A percentile compares a stretch with the other conserved stretches of the same genome.
These are phyloP conservation scores for Amylocystis lapponica DNA, from an alignment of 768 basidiomycete genomes.

Conservation along the genomic window DNA sequence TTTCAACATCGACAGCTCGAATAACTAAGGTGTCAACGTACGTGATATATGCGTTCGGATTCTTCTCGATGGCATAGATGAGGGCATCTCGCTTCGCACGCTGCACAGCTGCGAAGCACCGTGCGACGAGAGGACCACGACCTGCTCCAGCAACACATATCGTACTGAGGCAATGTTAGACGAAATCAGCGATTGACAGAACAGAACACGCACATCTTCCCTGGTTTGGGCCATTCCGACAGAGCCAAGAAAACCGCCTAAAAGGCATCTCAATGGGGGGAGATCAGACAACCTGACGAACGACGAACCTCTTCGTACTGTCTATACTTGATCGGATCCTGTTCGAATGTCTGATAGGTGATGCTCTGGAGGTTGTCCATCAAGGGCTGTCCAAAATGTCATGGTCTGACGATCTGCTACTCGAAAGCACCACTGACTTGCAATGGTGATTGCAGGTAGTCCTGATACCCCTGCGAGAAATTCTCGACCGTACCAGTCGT, in stretches of 20 bases:
- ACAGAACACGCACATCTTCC: slow-evolving; percentile 50
- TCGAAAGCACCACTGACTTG: slow-evolving; percentile 49
- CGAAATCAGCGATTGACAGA: neutral
- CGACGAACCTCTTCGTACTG: slow-evolving; percentile 85
- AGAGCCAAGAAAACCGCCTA: slow-evolving; percentile 82
- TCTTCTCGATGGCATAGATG: slow-evolving; percentile 93
- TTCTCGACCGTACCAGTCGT: slow-evolving; percentile 77
- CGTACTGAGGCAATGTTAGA: slow-evolving; percentile 40
- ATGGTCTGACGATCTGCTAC: too few species aligned
- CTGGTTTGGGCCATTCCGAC: slow-evolving; percentile 52
- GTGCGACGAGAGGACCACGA: slow-evolving; percentile 89
- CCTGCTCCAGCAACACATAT: slow-evolving; percentile 95
- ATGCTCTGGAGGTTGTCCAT: slow-evolving; percentile 96
- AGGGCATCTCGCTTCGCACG: slow-evolving; percentile 56
- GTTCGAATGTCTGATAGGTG: slow-evolving; percentile 96
- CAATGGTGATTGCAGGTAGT: slow-evolving; percentile 90
- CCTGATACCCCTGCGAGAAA: slow-evolving; percentile 90
- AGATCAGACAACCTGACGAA: neutral
- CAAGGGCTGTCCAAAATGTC: slow-evolving; percentile 65
- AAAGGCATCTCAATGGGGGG: neutral
- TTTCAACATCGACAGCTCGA: slow-evolving; percentile 1
- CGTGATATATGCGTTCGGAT: slow-evolving; percentile 94
- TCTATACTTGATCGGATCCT: slow-evolving; percentile 94
- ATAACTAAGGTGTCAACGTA: slow-evolving; percentile 35
- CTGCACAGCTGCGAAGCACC: slow-evolving; percentile 72